These are phyloP conservation scores for Boletus rex-veris DNA, from an alignment of 768 basidiomycete species.

Conservation along the genomic window DNA sequence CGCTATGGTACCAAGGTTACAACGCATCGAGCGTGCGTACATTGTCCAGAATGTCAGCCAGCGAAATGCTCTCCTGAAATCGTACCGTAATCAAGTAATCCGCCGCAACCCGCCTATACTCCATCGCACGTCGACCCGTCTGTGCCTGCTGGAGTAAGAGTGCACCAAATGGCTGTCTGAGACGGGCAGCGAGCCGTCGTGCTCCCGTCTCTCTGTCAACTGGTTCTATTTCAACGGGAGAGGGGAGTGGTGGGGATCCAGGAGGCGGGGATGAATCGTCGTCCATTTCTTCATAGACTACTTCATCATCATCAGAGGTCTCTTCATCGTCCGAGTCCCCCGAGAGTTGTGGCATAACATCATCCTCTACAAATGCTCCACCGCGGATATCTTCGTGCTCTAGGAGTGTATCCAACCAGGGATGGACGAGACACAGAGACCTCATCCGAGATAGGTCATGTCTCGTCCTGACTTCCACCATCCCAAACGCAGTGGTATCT, in stretches of 20 bases:
- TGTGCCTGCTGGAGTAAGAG: not conserved
- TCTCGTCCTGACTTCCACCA: not conserved
- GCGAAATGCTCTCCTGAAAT: not conserved
- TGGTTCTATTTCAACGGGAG: not conserved
- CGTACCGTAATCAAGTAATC: not conserved
- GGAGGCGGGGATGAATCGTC: not conserved
- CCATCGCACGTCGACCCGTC: not conserved
- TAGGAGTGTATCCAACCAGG: not conserved
- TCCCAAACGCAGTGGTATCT: not conserved
- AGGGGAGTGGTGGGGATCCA: too few species aligned
- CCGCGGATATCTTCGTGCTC: not conserved
- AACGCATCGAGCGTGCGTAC: not conserved
- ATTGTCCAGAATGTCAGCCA: not conserved
- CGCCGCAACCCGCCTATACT: conserved; percentile 2
- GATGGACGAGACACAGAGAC: not conserved
- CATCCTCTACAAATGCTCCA: not conserved
- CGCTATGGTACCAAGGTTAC: not conserved
- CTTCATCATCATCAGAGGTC: not conserved
- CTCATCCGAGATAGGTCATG: not conserved
- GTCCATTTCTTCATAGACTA: not conserved
- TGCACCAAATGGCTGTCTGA: not conserved
- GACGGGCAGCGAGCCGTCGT: not conserved
- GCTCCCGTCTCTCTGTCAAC: not conserved
- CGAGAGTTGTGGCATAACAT: not conserved
- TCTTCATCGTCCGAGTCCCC: not conserved